Conservation (phyloP, 768 basidiomycete species). For the Collybiopsis confluens region DNA sequence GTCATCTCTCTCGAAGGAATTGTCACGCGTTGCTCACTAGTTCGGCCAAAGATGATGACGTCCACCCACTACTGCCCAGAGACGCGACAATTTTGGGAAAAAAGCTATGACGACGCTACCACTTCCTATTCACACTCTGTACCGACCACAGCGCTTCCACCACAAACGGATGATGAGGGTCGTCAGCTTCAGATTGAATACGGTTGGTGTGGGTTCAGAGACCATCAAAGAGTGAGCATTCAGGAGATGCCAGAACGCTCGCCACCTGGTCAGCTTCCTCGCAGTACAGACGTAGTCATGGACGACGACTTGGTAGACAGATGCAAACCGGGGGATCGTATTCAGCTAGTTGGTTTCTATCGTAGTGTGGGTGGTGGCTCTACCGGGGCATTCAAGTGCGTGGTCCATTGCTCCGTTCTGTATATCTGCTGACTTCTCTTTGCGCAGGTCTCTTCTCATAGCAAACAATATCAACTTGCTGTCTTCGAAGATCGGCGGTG, state of each 20-base stretch:
- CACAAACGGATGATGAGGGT: constrained; percentile 90
- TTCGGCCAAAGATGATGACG: constrained; percentile 96
- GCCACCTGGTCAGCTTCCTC: constrained; percentile 92
- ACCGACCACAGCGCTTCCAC: constrained; percentile 82
- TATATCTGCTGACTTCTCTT: constrained; percentile 11
- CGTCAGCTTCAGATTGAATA: constrained; percentile 86
- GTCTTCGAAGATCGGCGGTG: constrained; percentile 91
- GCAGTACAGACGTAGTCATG: constrained; percentile 92
- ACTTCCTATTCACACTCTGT: constrained; percentile 82
- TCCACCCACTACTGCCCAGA: constrained; percentile 95
- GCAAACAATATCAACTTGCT: constrained; percentile 95
- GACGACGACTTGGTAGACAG: constrained; percentile 97
- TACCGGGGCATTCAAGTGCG: constrained; percentile 90
- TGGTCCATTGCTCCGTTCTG: constrained; percentile 10
- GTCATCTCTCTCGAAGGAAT: constrained; percentile 99
- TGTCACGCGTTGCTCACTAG: constrained; percentile 95
- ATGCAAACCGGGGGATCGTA: constrained; percentile 96
- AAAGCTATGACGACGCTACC: constrained; percentile 91
- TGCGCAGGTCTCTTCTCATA: constrained; percentile 77
- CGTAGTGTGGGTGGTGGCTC: constrained; percentile 91
- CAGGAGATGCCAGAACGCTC: constrained; percentile 99
- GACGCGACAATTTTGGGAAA: constrained; percentile 77
- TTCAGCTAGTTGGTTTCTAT: constrained; percentile 94
- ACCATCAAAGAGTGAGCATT: constrained; percentile 96
- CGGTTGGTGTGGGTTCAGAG: constrained; percentile 86